Percentiles rank a stretch among this genome's conserved stretches.
phyloP scores from a whole-genome alignment of 352 stramenopile species.

The Phytopythium delawarense region DNA sequence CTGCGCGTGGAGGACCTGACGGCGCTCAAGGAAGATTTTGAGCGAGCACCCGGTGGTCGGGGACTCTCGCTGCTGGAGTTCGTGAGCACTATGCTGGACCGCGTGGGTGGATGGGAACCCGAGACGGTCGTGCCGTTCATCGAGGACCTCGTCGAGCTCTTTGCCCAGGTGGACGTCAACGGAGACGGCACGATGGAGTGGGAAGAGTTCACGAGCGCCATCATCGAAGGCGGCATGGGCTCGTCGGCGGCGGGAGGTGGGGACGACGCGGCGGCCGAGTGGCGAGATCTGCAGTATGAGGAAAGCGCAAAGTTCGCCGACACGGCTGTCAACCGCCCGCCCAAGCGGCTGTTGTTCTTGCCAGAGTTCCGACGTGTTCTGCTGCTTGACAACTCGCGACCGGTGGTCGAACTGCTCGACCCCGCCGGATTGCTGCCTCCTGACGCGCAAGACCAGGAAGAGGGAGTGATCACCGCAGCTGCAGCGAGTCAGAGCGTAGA shows the following conservation, averaged over 20 bases:
- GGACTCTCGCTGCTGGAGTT: slow-evolving; percentile 60
- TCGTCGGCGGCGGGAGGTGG: slow-evolving; percentile 12
- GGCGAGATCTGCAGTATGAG: slow-evolving; percentile 71
- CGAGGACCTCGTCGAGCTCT: slow-evolving; percentile 73
- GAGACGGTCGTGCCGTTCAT: slow-evolving; percentile 58
- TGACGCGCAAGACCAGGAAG: slow-evolving; percentile 19
- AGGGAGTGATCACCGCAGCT: not conserved
- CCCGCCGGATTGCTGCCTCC: slow-evolving; percentile 33
- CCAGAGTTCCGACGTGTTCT: slow-evolving; percentile 56
- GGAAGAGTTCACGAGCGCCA: slow-evolving; percentile 80
- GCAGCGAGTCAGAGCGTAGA: slow-evolving; percentile 4
- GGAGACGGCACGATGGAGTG: slow-evolving; percentile 77
- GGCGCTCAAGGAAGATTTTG: slow-evolving; percentile 65
- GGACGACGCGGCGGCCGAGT: slow-evolving; percentile 29
- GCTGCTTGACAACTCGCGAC: slow-evolving; percentile 56
- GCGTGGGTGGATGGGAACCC: slow-evolving; percentile 46
- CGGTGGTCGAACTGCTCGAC: slow-evolving; percentile 66
- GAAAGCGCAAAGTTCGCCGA: slow-evolving; percentile 54
- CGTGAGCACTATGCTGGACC: slow-evolving; percentile 68
- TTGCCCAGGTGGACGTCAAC: slow-evolving; percentile 74
- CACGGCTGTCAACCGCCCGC: slow-evolving; percentile 41
- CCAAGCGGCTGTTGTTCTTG: slow-evolving; percentile 53
- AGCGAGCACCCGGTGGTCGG: slow-evolving; percentile 27
- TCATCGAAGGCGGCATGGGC: slow-evolving; percentile 79
- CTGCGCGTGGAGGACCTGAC: slow-evolving; percentile 66